Base-by-base conservation (phyloP, 2,329 filamentous ascomycete genomes). In the Xylariomycetidae sp. region DNA sequence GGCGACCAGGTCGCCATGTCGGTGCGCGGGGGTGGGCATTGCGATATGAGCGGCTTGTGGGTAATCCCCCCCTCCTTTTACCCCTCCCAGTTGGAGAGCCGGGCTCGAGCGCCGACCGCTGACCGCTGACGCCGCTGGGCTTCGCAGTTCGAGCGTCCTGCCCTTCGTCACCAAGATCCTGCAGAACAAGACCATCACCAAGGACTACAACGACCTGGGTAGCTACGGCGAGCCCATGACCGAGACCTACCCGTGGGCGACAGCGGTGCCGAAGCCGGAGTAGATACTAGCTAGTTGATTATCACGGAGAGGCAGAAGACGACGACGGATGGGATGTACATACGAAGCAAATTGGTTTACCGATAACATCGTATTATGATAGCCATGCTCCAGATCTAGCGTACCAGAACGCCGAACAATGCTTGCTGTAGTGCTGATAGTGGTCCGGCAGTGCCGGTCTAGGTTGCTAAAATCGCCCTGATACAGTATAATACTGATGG, bases 1-100 rank as follows among this genome's bases (percentile, higher is more conserved):
- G 57, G 65, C 0, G 68, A 73, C 39, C 63, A 66, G 47, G 63
- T 71, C 19, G 67, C 56, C 19, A 65, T 71, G 56, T 63, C 59
- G 23, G 60, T 71, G 29, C 54, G 66, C 3, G 57, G 57, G 16
- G 67, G 67, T 6, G 67, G 59, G 1, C 67, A 72, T 39, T 71
- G 67, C 42, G 67, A 69, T 41, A 60, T 64, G 54, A 64, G 59
- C 31, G 67, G 67, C 29, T 70, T 61, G 62, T 66, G 40, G 57
- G 63, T 59, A 29, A 10, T 12, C 14, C 25, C 27, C 24, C 25
- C 8, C 14, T 31, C 26, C 19, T 14, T 32, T 27, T 29, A n/a
- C n/a, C n/a, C n/a, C n/a, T n/a, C n/a, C n/a, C n/a, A n/a, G n/a
- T n/a, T n/a, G n/a, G n/a, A n/a, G n/a, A n/a, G n/a, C n/a, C n/a